Evolutionary conservation across 23 red algal genomes (phyloP), one percentile per base, ranked within the genome.

Genomic region (Chondrus crispus): DNA sequence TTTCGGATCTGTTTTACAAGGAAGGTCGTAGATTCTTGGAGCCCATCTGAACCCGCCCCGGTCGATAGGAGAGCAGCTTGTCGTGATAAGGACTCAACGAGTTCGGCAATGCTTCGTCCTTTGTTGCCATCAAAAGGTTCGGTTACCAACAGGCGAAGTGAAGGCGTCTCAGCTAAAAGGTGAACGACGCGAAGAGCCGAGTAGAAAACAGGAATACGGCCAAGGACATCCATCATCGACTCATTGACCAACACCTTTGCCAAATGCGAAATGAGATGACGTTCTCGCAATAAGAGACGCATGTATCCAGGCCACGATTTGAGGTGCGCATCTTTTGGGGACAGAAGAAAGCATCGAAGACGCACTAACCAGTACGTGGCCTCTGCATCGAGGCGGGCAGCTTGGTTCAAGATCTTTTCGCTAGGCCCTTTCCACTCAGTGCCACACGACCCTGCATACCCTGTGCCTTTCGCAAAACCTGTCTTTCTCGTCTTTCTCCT

Each of bases 401-500:
- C 66, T 52, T 87, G 36, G 16, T 76, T 20, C n/a, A 77, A 52
- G 36, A 94, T 49, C 6, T 85, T 94, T 13, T 62, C 16, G 51
- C 91, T 87, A n/a, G 43, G 46, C 8, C 81, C 91, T 30, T 85
- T 86, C 91, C 91, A 94, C 48, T 94, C 91, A 1, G 62, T 26
- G 29, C 91, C 91, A 40, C 12, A 46, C 20, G 33, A 38, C 14
- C 91, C 91, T 3, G 80, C 91, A 54, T 94, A 94, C 13, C 91
- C 91, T 50, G 91, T 94, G 22, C 91, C 91, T 68, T 94, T 94
- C 8, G 82, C 91, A 80, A 94, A 94, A 33, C 91, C 81, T 43
- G 64, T 68, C 76, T 81, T 29, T 19, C 39, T 16, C 4, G 37
- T 33, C 69, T 75, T 93, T 53, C 49, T 69, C 38, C 79, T 75